These are phyloP conservation scores for Sporothrix pseudoabietina DNA, from an alignment of 2,329 filamentous ascomycete genomes.

Conservation along the genomic window DNA sequence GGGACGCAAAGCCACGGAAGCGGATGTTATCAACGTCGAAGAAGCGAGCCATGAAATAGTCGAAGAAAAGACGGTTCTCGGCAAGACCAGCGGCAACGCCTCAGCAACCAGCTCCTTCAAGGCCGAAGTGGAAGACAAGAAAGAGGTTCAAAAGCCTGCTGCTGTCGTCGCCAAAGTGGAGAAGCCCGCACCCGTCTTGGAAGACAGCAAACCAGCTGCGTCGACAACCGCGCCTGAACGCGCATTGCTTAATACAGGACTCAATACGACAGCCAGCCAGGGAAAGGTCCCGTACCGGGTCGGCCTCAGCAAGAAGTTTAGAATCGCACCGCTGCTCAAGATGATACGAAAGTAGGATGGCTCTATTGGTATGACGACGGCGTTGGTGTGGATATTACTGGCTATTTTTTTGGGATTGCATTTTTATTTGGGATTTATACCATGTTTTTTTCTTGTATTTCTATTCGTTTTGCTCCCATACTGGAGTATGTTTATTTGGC, in stretches of 20 bases:
- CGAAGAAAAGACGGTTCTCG: conserved; percentile 5
- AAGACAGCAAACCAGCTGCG: background rate
- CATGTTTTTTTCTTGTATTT: background rate
- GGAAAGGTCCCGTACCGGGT: conserved; percentile 52
- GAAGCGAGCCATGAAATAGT: background rate
- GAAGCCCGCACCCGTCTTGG: background rate
- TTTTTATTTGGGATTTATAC: background rate
- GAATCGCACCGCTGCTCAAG: conserved; percentile 57
- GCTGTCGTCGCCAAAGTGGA: background rate
- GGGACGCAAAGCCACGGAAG: background rate
- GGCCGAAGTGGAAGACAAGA: background rate
- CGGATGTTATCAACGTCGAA: background rate
- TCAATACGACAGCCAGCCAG: conserved; percentile 30
- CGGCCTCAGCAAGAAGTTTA: conserved; percentile 53
- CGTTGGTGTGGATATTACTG: background rate
- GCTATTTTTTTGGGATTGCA: background rate
- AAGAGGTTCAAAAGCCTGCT: conserved; percentile 29
- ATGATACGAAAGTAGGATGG: conserved; percentile 46
- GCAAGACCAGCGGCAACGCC: conserved; percentile 26
- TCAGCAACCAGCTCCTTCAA: background rate
- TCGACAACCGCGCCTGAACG: background rate
- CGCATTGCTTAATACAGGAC: background rate
- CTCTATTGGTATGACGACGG: background rate
- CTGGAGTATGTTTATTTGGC: background rate
- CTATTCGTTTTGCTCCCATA: background rate